A percentile compares a stretch with the other conserved stretches of the same genome.
phyloP scores from a whole-genome alignment of 108 stramenopile species.

The Skeletonema costatum region DNA sequence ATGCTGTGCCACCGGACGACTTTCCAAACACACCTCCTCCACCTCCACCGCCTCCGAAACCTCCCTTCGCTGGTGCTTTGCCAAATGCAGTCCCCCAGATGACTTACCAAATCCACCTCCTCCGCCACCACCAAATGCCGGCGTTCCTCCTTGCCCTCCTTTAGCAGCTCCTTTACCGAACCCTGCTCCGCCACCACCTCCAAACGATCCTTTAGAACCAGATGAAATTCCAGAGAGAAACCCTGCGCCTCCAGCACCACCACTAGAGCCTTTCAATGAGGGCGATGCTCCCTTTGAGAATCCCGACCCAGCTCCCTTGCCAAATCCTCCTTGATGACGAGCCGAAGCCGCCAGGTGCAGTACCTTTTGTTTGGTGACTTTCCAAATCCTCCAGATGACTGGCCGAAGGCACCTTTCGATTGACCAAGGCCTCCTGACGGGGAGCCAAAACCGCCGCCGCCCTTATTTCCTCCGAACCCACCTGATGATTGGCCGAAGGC shows the following conservation, averaged over 20 bases:
- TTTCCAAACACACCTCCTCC: neutral
- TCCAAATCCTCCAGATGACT: neutral
- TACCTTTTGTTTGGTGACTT: neutral
- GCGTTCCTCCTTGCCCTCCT: neutral
- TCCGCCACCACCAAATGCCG: neutral
- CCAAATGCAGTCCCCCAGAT: neutral
- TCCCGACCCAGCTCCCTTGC: neutral
- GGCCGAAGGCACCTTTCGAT: neutral
- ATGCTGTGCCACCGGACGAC: neutral
- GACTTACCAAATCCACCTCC: neutral
- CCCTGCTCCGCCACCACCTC: neutral
- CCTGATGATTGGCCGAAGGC: neutral
- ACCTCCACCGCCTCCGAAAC: neutral
- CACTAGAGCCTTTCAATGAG: neutral
- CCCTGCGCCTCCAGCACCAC: neutral
- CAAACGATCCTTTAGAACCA: neutral
- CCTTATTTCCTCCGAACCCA: neutral
- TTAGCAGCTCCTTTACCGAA: neutral
- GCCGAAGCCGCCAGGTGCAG: neutral
- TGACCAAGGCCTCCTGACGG: neutral
- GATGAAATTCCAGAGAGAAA: conserved; percentile 1
- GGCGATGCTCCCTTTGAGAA: neutral
- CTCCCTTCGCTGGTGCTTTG: neutral
- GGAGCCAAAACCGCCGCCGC: neutral
- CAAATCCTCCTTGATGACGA: neutral